phyloP scores from a whole-genome alignment of 2,329 filamentous ascomycete species.

The Penicillium occitanis region DNA sequence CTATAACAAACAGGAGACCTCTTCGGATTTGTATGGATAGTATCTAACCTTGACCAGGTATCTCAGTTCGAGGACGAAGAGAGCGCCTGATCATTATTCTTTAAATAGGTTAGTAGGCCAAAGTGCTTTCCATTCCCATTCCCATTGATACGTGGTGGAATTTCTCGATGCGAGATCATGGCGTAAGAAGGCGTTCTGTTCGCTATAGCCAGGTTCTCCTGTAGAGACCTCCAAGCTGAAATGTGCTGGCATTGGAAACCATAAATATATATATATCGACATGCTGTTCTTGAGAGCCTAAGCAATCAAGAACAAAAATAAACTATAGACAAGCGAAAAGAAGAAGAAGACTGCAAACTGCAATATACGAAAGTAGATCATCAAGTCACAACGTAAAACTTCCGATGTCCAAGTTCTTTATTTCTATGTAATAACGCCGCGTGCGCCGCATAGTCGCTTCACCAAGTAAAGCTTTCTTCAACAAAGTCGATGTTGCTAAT shows the following conservation, averaged over 20 bases:
- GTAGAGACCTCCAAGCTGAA: neutral
- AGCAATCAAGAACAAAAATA: neutral
- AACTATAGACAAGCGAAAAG: slow-evolving; percentile 1
- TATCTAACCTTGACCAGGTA: too few relatives aligned
- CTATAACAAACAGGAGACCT: too few relatives aligned
- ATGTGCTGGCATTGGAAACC: neutral
- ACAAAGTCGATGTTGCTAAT: slow-evolving; percentile 68
- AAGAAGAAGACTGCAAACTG: neutral
- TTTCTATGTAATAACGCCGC: neutral
- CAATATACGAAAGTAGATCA: neutral
- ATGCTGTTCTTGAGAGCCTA: neutral
- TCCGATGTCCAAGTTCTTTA: neutral
- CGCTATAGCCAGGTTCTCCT: too few relatives aligned
- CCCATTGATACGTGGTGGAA: too few relatives aligned
- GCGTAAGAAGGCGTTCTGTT: too few relatives aligned
- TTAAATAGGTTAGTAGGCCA: too few relatives aligned
- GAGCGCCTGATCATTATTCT: too few relatives aligned
- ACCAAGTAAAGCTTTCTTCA: slow-evolving; percentile 69
- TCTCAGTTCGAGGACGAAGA: too few relatives aligned
- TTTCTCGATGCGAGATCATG: neutral
- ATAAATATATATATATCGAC: neutral
- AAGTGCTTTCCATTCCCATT: too few relatives aligned
- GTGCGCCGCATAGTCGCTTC: neutral
- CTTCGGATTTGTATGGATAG: too few relatives aligned
- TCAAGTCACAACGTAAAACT: neutral